These are phyloP conservation scores for Neurospora terricola DNA, from an alignment of 495 filamentous ascomycete genomes.

Conservation along the genomic window DNA sequence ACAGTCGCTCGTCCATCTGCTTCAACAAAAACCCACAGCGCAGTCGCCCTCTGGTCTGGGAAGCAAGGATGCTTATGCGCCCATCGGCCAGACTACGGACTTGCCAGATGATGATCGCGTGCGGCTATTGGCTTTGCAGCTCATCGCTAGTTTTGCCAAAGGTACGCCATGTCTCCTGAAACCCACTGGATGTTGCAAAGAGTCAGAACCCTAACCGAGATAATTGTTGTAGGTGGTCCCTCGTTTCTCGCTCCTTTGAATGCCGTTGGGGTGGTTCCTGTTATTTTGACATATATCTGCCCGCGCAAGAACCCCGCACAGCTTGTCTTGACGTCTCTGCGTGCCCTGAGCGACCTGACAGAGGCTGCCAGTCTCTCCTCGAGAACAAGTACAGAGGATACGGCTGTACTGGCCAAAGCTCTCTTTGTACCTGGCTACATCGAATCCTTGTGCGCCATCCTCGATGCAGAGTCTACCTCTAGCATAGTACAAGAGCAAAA, in stretches of 20 bases:
- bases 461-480: conserved; percentile 47
- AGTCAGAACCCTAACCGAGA: conserved; percentile 4
- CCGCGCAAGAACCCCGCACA: conserved; percentile 52
- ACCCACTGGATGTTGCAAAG: neutral
- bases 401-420: conserved; percentile 41
- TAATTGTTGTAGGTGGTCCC: conserved; percentile 55
- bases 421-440: conserved; percentile 55
- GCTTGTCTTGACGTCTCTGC: conserved; percentile 62
- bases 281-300: conserved; percentile 56
- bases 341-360: conserved; percentile 61
- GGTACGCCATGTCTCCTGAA: conserved; percentile 38
- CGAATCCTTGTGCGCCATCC: conserved; percentile 49
- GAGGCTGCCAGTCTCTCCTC: conserved; percentile 46
- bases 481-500: conserved; percentile 51
- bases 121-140: conserved; percentile 67
- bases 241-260: conserved; percentile 67
- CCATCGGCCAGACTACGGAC: conserved; percentile 13
- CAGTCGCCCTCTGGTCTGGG: conserved; percentile 13
- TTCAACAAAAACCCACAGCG: conserved; percentile 31
- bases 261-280: conserved; percentile 51
- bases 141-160: conserved; percentile 73
- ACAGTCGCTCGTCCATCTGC: conserved; percentile 51
- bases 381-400: conserved; percentile 17
- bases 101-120: conserved; percentile 49
- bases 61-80: conserved; percentile 26